Evolutionary conservation across 2,329 filamentous ascomycete species (phyloP).

Genomic region (Geosmithia flava): DNA sequence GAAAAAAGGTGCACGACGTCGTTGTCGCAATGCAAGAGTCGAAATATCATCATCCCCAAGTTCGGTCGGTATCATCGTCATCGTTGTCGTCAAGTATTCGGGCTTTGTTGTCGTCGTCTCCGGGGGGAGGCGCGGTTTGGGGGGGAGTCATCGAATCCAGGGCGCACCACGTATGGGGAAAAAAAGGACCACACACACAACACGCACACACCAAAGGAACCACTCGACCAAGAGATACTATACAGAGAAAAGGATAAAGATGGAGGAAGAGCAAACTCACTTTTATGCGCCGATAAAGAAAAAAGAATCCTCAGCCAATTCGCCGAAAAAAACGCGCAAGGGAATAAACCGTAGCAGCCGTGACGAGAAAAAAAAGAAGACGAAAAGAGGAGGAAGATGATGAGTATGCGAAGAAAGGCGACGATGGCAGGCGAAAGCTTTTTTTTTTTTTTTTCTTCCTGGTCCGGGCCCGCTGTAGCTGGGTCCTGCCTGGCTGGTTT

Average conservation of each 20-base stretch:
- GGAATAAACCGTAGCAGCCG: slow-evolving; percentile 31
- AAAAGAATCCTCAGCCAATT: slow-evolving; percentile 28
- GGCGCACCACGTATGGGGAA: neutral
- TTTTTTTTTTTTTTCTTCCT: slow-evolving; percentile 13
- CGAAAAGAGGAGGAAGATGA: slow-evolving; percentile 18
- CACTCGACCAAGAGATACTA: slow-evolving; percentile 7
- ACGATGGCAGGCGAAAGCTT: slow-evolving; percentile 18
- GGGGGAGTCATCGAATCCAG: neutral
- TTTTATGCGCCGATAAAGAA: slow-evolving; percentile 38
- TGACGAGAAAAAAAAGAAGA: slow-evolving; percentile 14
- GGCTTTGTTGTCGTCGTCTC: neutral
- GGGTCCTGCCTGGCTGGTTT: slow-evolving; percentile 1
- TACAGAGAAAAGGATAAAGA: slow-evolving; percentile 4
- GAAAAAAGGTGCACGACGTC: neutral
- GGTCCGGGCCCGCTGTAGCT: slow-evolving; percentile 3
- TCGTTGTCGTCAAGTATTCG: neutral
- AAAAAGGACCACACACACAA: neutral
- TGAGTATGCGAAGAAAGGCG: slow-evolving; percentile 13
- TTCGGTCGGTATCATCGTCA: neutral
- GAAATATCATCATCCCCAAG: neutral
- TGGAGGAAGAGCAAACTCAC: slow-evolving; percentile 25
- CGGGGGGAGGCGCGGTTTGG: neutral
- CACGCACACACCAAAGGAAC: slow-evolving; percentile 4
- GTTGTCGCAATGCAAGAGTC: neutral
- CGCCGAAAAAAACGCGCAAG: slow-evolving; percentile 32